phyloP scores from a whole-genome alignment of 768 basidiomycete genomes.

The Cytidiella melzeri region DNA sequence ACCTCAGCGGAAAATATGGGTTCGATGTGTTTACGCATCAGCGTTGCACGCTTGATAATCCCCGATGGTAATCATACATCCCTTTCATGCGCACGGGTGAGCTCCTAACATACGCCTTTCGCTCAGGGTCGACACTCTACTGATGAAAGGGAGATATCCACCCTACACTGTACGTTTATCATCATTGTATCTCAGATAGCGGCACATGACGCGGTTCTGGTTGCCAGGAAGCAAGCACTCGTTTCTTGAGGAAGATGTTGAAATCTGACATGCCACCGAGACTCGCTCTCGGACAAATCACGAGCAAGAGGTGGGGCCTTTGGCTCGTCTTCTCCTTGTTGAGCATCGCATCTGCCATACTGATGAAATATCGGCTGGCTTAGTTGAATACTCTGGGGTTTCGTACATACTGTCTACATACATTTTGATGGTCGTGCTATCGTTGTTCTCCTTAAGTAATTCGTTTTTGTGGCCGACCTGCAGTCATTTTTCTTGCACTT shows the following conservation, averaged over 20 bases:
- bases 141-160: constrained; percentile 30
- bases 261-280: constrained; percentile 6
- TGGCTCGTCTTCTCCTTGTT: constrained; percentile 36
- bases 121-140: constrained; percentile 26
- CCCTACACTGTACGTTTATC: constrained; percentile 32
- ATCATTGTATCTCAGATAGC: too few relatives aligned
- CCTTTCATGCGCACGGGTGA: background rate
- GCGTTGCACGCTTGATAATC: constrained; percentile 46
- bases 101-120: background rate
- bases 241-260: constrained; percentile 9
- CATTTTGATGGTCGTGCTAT: too few relatives aligned
- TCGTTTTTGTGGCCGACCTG: too few relatives aligned
- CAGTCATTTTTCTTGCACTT: too few relatives aligned
- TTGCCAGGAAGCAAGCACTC: too few relatives aligned
- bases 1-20: constrained; percentile 64
- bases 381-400: too few relatives aligned
- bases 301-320: constrained; percentile 16
- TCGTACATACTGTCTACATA: too few relatives aligned
- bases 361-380: constrained; percentile 31
- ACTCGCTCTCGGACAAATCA: background rate
- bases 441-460: too few relatives aligned
- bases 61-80: constrained; percentile 27
- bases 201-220: too few relatives aligned
- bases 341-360: constrained; percentile 35
- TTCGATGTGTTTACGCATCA: constrained; percentile 79